A percentile compares a stretch with the other conserved stretches of the same genome.
Conservation (phyloP, 495 filamentous ascomycete species). For the Annulohypoxylon maeteangense region DNA sequence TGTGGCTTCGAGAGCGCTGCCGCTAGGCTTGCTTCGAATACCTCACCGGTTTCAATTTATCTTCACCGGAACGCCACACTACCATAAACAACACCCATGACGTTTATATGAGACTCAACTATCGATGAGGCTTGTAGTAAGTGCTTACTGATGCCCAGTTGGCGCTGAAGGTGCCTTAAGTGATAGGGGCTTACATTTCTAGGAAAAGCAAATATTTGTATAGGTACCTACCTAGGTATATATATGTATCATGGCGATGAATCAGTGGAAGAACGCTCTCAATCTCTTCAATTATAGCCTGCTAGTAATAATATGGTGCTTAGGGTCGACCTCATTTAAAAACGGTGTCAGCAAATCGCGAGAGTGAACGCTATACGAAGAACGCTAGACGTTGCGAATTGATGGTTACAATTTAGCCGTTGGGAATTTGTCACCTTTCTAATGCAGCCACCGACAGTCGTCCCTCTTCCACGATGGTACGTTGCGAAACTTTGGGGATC, state of each 20-base stretch:
- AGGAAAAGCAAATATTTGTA: neutral
- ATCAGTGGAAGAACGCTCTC: neutral
- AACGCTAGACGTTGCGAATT: neutral
- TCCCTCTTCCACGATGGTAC: conserved; percentile 13
- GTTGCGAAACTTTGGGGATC: conserved; percentile 17
- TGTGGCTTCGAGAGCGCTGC: conserved; percentile 8
- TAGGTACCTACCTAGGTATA: too few relatives aligned
- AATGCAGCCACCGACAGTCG: conserved; percentile 32
- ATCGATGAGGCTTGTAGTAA: neutral
- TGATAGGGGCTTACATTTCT: neutral
- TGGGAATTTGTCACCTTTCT: conserved; percentile 17
- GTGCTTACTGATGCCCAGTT: neutral
- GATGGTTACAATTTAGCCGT: conserved; percentile 22
- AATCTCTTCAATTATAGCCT: neutral
- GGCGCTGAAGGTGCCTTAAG: neutral
- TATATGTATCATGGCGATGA: neutral
- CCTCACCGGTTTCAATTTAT: neutral
- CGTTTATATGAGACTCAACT: neutral
- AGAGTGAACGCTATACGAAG: neutral
- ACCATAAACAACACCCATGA: neutral
- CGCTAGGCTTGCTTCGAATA: neutral
- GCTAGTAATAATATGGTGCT: neutral
- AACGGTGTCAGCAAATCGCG: neutral
- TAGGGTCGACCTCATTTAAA: neutral
- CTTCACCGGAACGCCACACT: conserved; percentile 4